Base-by-base conservation (phyloP, 164 flowering plant species). In the Magnolia officinalis region DNA sequence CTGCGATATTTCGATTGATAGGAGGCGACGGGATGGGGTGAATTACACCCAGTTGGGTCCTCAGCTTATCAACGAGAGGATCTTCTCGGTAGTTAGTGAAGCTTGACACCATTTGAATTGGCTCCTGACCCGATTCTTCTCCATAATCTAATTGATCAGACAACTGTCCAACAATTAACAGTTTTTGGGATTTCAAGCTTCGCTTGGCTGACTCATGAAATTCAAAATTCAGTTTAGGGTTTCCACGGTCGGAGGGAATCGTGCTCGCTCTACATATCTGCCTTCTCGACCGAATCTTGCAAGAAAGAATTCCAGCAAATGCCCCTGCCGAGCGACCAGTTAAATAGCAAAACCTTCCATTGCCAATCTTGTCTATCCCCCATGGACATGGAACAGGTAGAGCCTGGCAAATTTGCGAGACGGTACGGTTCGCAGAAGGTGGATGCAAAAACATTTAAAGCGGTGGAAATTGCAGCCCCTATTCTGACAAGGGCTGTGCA, bases 21-120 rank as follows among this genome's bases (percentile, higher is more conserved):
- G 94, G 97, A 26, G 97, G 98, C 1, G 97, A 80, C 0, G 99
- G 99, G 14, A 96, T 87, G 13, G 99, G 98, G 76, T 96, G 98
- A 77, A 93, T 92, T 8, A 89, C 96, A 2, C 98, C 98, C 52
- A 96, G 76, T 70, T 96, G 99, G 9, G 94, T 90, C 83, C 97
- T 88, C 31, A 96, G 86, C 89, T 96, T 95, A 84, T 86, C 94
- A 4, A 95, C 96, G 49, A 93, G 73, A 4, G 98, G 98, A 78
- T 95, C 98, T 74, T 93, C 92, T 72, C 78, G 85, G 77, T 91
- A 95, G 63, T 68, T 74, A 13, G 87, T 80, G 78, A 92, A 91
- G 71, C 83, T 85, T 8, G 94, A 86, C 1, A 83, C 84, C 79
- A 85, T 37, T 67, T 81, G 88, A 68, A 88, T 55, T 1, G 81